Evolutionary conservation across 2,329 filamentous ascomycete species (phyloP).

Genomic region (Herpotrichia juniperi): DNA sequence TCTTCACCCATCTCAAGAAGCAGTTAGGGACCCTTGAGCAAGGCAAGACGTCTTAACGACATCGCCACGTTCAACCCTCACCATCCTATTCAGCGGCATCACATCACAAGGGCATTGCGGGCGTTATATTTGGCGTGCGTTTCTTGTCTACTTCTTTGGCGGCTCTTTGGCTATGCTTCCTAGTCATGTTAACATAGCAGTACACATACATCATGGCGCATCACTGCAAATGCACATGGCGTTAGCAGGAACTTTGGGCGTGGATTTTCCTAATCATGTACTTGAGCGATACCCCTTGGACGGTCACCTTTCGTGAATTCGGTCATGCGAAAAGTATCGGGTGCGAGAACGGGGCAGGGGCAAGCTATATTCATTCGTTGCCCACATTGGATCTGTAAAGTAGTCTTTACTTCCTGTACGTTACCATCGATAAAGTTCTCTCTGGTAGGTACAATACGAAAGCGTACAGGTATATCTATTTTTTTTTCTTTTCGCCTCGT

Average conservation of each 20-base stretch:
- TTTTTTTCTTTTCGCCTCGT: too few species aligned
- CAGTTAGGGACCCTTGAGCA: constrained; percentile 50
- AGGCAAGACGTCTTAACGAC: constrained; percentile 35
- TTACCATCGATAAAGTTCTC: neutral
- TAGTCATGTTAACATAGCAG: constrained; percentile 15
- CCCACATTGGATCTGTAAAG: constrained; percentile 4
- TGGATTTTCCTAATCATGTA: constrained; percentile 15
- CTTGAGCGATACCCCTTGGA: constrained; percentile 36
- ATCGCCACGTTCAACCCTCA: constrained; percentile 18
- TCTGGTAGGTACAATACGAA: neutral
- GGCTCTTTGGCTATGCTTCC: constrained; percentile 20
- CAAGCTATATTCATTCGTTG: neutral
- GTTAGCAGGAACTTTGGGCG: constrained; percentile 26
- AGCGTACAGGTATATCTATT: neutral
- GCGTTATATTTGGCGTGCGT: constrained; percentile 33
- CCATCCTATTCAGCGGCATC: constrained; percentile 41
- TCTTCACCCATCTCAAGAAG: constrained; percentile 54
- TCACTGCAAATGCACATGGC: constrained; percentile 25
- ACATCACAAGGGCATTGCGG: constrained; percentile 38
- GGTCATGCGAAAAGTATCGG: constrained; percentile 13
- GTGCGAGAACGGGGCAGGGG: neutral
- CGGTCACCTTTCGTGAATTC: constrained; percentile 8
- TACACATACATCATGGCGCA: constrained; percentile 22
- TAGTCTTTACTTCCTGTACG: constrained; percentile 4
- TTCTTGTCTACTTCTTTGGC: constrained; percentile 13